Conservation (phyloP, 1,284 basidiomycete genomes). For the Trametes versicolor region DNA sequence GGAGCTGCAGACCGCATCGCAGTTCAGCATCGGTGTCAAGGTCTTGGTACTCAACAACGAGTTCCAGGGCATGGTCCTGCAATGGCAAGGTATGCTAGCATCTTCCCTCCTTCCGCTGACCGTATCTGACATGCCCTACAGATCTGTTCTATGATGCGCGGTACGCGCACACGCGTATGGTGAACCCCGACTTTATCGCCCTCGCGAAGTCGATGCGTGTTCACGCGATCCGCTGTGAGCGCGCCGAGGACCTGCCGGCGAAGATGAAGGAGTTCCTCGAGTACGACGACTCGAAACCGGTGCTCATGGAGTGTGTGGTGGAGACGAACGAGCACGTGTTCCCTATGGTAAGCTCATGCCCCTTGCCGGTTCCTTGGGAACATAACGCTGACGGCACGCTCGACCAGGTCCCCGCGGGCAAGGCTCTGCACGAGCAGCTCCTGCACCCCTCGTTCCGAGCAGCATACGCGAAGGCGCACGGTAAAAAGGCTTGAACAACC, state of each 20-base stretch:
- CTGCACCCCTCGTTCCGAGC: conserved; percentile 55
- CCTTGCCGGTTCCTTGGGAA: too few relatives aligned
- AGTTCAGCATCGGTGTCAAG: conserved; percentile 95
- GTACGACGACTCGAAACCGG: conserved; percentile 88
- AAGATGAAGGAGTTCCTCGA: conserved; percentile 99
- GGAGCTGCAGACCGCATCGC: conserved; percentile 95
- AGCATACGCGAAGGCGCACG: conserved; percentile 36
- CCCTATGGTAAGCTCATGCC: conserved; percentile 77
- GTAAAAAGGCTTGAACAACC: conserved; percentile 35
- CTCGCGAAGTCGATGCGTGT: conserved; percentile 93
- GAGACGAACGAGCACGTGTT: conserved; percentile 93
- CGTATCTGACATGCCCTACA: conserved; percentile 37
- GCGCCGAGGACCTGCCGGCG: conserved; percentile 80
- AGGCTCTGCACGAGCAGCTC: conserved; percentile 91
- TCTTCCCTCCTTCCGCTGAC: neutral
- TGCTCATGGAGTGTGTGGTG: conserved; percentile 92
- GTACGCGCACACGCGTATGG: conserved; percentile 95
- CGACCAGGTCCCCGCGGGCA: conserved; percentile 82
- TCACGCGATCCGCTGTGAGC: conserved; percentile 86
- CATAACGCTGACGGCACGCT: neutral
- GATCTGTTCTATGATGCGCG: conserved; percentile 96
- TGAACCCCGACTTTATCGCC: conserved; percentile 93
- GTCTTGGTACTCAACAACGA: conserved; percentile 92
- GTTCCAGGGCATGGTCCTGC: conserved; percentile 98
- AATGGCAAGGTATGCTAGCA: conserved; percentile 87